These are phyloP conservation scores for Peronospora belbahrii DNA, from an alignment of 352 stramenopile genomes.

Conservation along the genomic window DNA sequence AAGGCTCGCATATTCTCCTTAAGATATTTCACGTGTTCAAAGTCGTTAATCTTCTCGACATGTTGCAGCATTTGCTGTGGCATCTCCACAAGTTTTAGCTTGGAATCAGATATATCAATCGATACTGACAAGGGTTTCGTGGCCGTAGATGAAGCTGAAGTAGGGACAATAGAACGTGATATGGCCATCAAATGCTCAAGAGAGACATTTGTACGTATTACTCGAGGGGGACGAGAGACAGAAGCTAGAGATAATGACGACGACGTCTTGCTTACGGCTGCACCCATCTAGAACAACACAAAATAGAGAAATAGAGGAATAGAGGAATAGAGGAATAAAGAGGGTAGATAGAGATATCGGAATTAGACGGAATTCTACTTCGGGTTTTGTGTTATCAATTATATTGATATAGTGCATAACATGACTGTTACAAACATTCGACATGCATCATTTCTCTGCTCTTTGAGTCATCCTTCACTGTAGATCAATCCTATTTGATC, in stretches of 20 bases:
- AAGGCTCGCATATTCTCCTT: constrained; percentile 48
- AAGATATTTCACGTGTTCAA: constrained; percentile 45
- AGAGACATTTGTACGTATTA: constrained; percentile 38
- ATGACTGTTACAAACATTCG: too few species aligned
- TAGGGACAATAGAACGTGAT: constrained; percentile 8
- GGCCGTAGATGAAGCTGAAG: constrained; percentile 1
- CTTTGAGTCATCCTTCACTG: constrained; percentile 3
- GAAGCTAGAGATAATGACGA: too few species aligned
- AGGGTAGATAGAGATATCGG: not conserved
- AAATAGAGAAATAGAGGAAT: not conserved
- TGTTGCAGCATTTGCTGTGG: constrained; percentile 37
- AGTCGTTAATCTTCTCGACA: constrained; percentile 46
- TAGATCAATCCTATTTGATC: constrained; percentile 1
- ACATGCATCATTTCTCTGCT: constrained; percentile 16
- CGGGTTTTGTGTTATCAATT: too few species aligned
- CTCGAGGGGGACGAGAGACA: constrained; percentile 7
- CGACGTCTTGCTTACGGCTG: constrained; percentile 22
- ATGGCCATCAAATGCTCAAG: constrained; percentile 27
- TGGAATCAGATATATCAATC: constrained; percentile 15
- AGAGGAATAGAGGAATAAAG: not conserved
- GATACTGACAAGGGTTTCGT: constrained; percentile 18
- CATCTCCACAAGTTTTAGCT: constrained; percentile 50
- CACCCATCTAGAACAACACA: constrained; percentile 20
- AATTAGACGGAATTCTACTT: too few species aligned
- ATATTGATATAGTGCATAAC: too few species aligned